Conservation (phyloP, 1,284 basidiomycete species). For the Leucoagaricus sp. region DNA sequence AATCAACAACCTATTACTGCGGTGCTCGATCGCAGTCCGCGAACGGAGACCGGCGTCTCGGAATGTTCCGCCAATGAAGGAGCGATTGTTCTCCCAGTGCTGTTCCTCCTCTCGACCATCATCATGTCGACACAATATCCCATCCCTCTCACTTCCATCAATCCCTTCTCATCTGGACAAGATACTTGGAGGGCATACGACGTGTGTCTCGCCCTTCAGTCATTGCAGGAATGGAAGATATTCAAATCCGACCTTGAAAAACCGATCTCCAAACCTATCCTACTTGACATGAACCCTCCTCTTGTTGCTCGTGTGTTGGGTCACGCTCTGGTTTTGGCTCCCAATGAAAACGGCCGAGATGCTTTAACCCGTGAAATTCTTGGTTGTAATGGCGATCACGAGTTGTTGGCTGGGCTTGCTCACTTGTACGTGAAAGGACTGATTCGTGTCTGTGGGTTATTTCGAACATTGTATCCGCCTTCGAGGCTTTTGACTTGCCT, state of each 20-base stretch:
- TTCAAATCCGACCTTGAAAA: not conserved
- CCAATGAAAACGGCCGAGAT: not conserved
- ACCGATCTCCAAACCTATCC: not conserved
- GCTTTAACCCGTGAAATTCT: constrained; percentile 4
- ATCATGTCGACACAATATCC: too few relatives aligned
- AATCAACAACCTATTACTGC: too few relatives aligned
- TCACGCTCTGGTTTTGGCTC: constrained; percentile 13
- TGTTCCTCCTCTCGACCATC: too few relatives aligned
- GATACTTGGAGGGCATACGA: too few relatives aligned
- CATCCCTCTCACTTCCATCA: too few relatives aligned
- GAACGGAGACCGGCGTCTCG: too few relatives aligned
- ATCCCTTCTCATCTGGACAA: too few relatives aligned
- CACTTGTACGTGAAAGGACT: constrained; percentile 19
- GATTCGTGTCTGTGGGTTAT: constrained; percentile 14
- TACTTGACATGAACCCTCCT: not conserved
- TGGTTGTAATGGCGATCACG: not conserved
- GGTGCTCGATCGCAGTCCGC: too few relatives aligned
- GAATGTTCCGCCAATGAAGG: too few relatives aligned
- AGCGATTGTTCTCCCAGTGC: too few relatives aligned
- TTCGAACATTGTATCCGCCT: not conserved
- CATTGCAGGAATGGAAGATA: too few relatives aligned
- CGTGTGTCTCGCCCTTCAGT: too few relatives aligned
- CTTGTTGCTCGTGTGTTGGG: constrained; percentile 13
- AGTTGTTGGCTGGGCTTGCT: constrained; percentile 15
- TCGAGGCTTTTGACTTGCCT: not conserved